Evolutionary conservation across 176 grass and related monocot species (phyloP).

Genomic region (Oryza glumipatula): DNA sequence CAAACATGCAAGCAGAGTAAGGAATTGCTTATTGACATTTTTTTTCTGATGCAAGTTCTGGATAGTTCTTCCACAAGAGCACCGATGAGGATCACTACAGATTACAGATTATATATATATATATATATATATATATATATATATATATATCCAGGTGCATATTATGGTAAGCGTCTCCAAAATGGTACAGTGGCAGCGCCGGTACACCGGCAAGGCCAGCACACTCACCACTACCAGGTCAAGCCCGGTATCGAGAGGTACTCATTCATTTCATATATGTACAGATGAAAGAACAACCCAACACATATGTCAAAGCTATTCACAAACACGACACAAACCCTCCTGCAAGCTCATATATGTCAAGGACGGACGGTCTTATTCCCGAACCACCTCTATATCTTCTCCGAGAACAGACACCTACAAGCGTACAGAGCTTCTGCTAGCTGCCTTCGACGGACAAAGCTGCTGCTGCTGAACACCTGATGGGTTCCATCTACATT

Average conservation of each 20-base stretch:
- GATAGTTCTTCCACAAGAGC: slow-evolving; percentile 11
- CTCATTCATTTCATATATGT: slow-evolving; percentile 25
- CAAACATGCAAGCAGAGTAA: slow-evolving; percentile 21
- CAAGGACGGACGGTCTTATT: slow-evolving; percentile 48
- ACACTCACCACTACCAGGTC: slow-evolving; percentile 40
- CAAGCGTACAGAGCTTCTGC: slow-evolving; percentile 14
- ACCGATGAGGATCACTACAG: background rate
- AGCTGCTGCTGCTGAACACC: slow-evolving; percentile 18
- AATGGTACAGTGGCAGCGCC: slow-evolving; percentile 48
- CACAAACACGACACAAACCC: slow-evolving; percentile 46
- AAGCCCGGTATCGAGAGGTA: slow-evolving; percentile 28
- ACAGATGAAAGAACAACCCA: slow-evolving; percentile 42
- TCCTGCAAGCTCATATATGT: slow-evolving; percentile 19
- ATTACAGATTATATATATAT: background rate
- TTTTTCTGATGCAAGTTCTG: background rate
- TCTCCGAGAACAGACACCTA: slow-evolving; percentile 38
- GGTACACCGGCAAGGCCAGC: slow-evolving; percentile 39
- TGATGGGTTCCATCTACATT: slow-evolving; percentile 29
- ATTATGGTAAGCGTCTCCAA: slow-evolving; percentile 48
- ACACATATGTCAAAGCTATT: slow-evolving; percentile 52
- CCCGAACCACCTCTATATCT: slow-evolving; percentile 34
- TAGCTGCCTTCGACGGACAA: too few relatives aligned
- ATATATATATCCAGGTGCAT: slow-evolving; percentile 37
- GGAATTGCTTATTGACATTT: background rate
- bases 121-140: too few relatives aligned